Evolutionary conservation across 139 green algal genomes (phyloP), one percentile per base, ranked within the genome.

Genomic region (Penium margaritaceum): DNA sequence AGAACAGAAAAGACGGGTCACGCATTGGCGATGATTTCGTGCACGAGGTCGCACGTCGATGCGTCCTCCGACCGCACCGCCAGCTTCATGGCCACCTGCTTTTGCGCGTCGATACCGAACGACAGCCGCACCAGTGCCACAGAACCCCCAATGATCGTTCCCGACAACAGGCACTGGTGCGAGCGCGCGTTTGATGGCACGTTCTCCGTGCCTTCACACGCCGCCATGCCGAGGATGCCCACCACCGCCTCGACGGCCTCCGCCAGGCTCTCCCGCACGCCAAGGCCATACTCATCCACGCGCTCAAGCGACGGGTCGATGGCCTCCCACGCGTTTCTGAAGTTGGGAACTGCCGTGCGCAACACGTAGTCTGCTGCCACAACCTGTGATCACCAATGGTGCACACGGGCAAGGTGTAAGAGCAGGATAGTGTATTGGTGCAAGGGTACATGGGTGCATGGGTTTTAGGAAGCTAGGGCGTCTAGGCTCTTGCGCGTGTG

Each of bases 1-100:
- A 9, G 9, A 9, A 60, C 5, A 60, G 51, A 60, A 60, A 7
- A n/a, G 12, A 60, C 27, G 1, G 36, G 19, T 63, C 24, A 74
- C 6, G 66, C 66, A 43, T 74, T 74, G 21, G 66, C 66, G 53
- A 98, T 96, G 64, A 98, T 95, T 14, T 84, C 71, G 82, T 98
- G 92, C 19, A 98, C 84, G 1, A 89, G 77, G 29, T 96, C 89
- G 24, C 67, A 79, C 5, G 91, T 74, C 3, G 72, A 70, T 33
- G 70, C 62, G 15, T 80, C 54, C 37, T 95, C 89, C 29, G 85
- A 86, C 27, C 95, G 83, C n/a, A 87, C 90, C 34, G 90, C 86
- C 27, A 99, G 79, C 84, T 97, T 96, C 92, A 99, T 97, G 19
- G 94, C 95, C 29, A 99, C 95, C 53, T 93, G 84, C 53, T 86